Percentiles rank a stretch among this genome's conserved stretches.
Conservation (phyloP, 805 yeast species). For the Cephaloascus albidus region DNA sequence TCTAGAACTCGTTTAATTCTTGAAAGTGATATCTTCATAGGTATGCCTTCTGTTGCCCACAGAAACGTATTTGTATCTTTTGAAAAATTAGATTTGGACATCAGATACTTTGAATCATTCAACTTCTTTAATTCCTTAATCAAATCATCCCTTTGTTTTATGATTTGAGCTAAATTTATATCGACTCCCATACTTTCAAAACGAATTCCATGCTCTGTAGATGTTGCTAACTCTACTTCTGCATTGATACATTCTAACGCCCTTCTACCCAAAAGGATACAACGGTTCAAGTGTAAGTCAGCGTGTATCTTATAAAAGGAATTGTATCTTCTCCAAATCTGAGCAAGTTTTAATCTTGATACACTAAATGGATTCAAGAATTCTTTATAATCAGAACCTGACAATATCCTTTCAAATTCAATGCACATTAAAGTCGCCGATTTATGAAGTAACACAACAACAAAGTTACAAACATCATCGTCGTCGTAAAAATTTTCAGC, state of each 20-base stretch:
- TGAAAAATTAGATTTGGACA: too few species aligned
- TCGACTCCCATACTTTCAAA: too few species aligned
- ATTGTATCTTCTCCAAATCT: constrained; percentile 8
- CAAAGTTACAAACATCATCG: constrained; percentile 5
- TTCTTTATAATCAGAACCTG: not conserved
- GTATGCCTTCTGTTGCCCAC: too few species aligned
- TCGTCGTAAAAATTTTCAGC: not conserved
- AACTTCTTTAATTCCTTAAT: not conserved
- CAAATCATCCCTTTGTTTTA: not conserved
- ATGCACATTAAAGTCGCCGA: constrained; percentile 6
- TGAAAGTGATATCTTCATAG: too few species aligned
- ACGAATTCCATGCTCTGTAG: not conserved
- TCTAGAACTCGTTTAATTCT: too few species aligned
- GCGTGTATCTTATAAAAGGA: constrained; percentile 11
- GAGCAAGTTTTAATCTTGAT: constrained; percentile 3
- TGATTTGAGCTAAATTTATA: not conserved
- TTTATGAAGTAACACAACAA: constrained; percentile 12
- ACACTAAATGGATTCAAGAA: not conserved
- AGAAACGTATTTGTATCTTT: too few species aligned
- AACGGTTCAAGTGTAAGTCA: constrained; percentile 10
- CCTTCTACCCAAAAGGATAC: constrained; percentile 6
- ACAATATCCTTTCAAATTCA: constrained; percentile 4
- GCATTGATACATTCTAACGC: constrained; percentile 8
- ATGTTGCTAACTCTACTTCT: not conserved
- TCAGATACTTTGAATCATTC: not conserved